Evolutionary conservation across 345 rosid genomes (phyloP).

Genomic region (Acer campestre): DNA sequence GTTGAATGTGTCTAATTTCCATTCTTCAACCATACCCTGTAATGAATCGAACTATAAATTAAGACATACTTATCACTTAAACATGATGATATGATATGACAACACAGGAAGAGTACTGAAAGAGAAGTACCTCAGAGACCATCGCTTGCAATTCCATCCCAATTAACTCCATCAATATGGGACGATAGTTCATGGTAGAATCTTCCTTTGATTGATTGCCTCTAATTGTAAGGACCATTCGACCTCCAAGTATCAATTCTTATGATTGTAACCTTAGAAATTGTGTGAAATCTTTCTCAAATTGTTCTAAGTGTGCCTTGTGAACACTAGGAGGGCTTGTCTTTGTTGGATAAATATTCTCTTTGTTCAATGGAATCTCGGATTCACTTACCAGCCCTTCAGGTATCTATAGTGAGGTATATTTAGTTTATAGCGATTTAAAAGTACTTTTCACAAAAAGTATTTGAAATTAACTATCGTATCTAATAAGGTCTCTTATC

Average conservation of each 20-base stretch:
- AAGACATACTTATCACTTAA: too few relatives aligned
- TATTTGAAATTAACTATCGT: too few relatives aligned
- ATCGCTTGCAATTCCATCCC: conserved; percentile 5
- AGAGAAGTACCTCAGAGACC: conserved; percentile 17
- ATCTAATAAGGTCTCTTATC: too few relatives aligned
- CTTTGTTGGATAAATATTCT: neutral
- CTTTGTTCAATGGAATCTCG: conserved; percentile 8
- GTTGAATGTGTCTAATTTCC: conserved; percentile 13
- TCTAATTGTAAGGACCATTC: conserved; percentile 15
- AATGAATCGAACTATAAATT: neutral
- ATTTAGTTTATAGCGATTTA: neutral
- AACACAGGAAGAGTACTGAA: neutral
- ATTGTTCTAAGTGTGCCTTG: conserved; percentile 17
- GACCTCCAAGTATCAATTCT: conserved; percentile 20
- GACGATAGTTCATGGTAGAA: neutral
- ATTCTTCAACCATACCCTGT: conserved; percentile 15
- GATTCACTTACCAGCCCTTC: neutral
- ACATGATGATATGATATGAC: neutral
- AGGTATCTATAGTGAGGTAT: conserved; percentile 10
- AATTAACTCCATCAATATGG: neutral
- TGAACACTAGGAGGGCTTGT: conserved; percentile 13
- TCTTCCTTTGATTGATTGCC: neutral
- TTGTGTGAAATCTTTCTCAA: conserved; percentile 14
- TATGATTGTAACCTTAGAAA: conserved; percentile 15
- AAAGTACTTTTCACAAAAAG: too few relatives aligned